Conservation (phyloP, 164 flowering plant genomes). For the Magnolia kwangsiensis region DNA sequence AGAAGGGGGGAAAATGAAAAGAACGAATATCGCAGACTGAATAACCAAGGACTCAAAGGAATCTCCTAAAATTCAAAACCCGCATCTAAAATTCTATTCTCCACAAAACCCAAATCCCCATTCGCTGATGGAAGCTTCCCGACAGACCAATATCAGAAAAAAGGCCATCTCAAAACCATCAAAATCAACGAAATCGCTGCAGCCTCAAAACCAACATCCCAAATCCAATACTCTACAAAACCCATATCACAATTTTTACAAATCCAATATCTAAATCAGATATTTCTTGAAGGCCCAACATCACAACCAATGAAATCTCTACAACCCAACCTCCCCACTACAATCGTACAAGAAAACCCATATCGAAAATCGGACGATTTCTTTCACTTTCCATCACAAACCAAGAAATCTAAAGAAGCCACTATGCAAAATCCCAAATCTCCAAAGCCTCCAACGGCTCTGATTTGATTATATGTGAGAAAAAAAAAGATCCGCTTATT, state of each 20-base stretch:
- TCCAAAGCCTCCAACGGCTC: not conserved
- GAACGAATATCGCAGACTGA: not conserved
- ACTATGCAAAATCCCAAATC: not conserved
- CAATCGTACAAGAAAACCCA: conserved; percentile 12
- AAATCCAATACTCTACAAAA: conserved; percentile 15
- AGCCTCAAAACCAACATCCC: conserved; percentile 23
- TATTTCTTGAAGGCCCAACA: not conserved
- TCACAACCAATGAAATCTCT: conserved; percentile 9
- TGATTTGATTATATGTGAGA: not conserved
- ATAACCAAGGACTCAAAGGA: not conserved
- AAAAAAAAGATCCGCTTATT: not conserved
- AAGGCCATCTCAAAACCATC: conserved; percentile 8
- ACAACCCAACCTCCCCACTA: conserved; percentile 24
- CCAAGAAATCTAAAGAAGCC: conserved; percentile 6
- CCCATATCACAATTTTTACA: conserved; percentile 6
- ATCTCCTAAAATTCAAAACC: conserved; percentile 13
- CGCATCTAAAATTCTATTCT: conserved; percentile 11
- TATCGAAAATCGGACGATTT: conserved; percentile 3
- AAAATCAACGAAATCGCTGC: conserved; percentile 9
- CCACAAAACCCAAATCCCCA: conserved; percentile 17
- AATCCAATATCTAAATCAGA: conserved; percentile 9
- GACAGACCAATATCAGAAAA: conserved; percentile 7
- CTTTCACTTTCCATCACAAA: conserved; percentile 6
- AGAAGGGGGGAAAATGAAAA: not conserved
- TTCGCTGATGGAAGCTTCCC: not conserved